Evolutionary conservation across 306 rosid species (phyloP).

Genomic region (Luffa aegyptiaca): DNA sequence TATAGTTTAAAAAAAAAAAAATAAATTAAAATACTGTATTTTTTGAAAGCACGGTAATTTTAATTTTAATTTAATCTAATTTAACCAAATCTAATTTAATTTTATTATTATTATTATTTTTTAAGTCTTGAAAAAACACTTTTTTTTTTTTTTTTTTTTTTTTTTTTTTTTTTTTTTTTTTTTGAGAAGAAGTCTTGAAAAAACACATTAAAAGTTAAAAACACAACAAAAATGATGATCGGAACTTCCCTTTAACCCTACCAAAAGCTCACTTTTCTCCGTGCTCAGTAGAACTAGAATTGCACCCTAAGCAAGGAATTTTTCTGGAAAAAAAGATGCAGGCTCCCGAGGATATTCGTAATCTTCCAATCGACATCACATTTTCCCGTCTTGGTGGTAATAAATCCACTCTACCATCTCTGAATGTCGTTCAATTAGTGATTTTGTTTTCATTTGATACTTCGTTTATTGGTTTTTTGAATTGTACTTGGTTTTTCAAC

Average conservation of each 20-base stretch:
- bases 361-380: constrained; percentile 81
- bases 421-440: neutral
- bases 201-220: no score
- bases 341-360: constrained; percentile 52
- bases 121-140: no score
- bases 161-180: no score
- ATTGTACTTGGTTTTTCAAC: neutral
- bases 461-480: neutral
- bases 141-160: no score
- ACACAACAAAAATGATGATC: neutral
- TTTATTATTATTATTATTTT: no score
- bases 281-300: neutral
- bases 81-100: no score
- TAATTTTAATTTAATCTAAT: no score
- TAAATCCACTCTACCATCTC: neutral
- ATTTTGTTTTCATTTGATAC: neutral
- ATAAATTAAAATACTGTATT: no score
- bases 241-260: neutral
- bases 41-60: no score
- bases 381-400: constrained; percentile 93
- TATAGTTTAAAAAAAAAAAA: no score
- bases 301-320: neutral
- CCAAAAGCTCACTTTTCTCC: neutral
- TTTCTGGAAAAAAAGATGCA: constrained; percentile 48
- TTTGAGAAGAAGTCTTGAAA: no score